These are phyloP conservation scores for Pisolithus marmoratus DNA, from an alignment of 768 basidiomycete species.

Conservation along the genomic window DNA sequence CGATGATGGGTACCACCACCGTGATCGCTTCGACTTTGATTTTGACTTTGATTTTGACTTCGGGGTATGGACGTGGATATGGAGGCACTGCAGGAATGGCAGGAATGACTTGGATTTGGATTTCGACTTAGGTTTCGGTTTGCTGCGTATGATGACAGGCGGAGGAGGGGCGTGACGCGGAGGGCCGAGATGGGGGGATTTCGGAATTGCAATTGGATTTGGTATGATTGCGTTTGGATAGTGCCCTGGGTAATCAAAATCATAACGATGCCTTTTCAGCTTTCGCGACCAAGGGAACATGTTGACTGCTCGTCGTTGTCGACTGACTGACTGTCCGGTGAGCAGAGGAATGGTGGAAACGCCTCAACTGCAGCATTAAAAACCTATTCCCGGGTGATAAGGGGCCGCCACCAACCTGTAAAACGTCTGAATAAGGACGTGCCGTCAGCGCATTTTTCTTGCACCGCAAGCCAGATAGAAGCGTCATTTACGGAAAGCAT, in stretches of 20 bases:
- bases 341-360: conserved; percentile 3
- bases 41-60: conserved; percentile 6
- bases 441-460: conserved; percentile 21
- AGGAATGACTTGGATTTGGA: conserved; percentile 6
- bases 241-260: conserved; percentile 10
- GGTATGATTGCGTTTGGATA: conserved; percentile 13
- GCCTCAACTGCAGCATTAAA: conserved; percentile 23
- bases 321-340: neutral
- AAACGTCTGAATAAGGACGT: conserved; percentile 20
- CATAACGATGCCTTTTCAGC: conserved; percentile 14
- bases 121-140: conserved; percentile 10
- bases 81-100: conserved; percentile 16
- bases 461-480: conserved; percentile 25
- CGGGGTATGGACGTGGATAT: conserved; percentile 21
- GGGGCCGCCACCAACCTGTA: conserved; percentile 17
- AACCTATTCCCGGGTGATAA: conserved; percentile 20
- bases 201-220: conserved; percentile 5
- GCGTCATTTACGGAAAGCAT: conserved; percentile 1
- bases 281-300: conserved; percentile 23
- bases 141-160: conserved; percentile 8
- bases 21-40: conserved; percentile 15
- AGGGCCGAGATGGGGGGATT: conserved; percentile 13
- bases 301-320: neutral
- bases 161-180: conserved; percentile 13
- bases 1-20: conserved; percentile 15